phyloP scores from a whole-genome alignment of 73 alveolate species.

The Tetrahymena thermophila region DNA sequence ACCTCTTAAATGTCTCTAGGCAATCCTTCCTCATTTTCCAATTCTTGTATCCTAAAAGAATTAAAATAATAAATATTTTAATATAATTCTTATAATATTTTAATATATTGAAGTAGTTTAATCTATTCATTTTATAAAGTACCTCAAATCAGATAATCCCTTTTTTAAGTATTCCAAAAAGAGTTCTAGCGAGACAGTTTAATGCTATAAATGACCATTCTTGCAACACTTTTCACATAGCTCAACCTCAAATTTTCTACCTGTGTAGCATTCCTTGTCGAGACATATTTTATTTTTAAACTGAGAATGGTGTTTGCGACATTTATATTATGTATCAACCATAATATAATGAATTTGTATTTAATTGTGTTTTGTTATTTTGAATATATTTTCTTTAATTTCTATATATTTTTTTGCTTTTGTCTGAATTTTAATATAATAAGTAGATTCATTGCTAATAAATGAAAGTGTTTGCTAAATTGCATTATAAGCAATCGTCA shows the following conservation, averaged over 20 bases:
- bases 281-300: background rate
- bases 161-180: background rate
- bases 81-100: background rate
- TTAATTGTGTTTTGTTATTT: background rate
- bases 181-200: background rate
- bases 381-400: background rate
- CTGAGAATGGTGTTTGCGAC: background rate
- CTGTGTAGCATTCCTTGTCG: background rate
- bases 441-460: background rate
- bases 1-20: background rate
- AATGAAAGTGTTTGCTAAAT: background rate
- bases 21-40: background rate
- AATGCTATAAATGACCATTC: background rate
- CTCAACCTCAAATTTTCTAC: background rate
- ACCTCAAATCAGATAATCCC: background rate
- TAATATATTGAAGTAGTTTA: background rate
- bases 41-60: background rate
- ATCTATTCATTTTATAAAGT: background rate
- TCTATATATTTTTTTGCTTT: background rate
- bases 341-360: background rate
- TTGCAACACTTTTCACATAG: background rate
- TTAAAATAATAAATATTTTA: background rate
- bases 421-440: too few relatives aligned
- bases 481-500: background rate
- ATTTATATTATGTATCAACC: background rate